A percentile compares a stretch with the other conserved stretches of the same genome.
Evolutionary conservation across 2,329 filamentous ascomycete species (phyloP).

Genomic region (Cryphonectria carpinicola): DNA sequence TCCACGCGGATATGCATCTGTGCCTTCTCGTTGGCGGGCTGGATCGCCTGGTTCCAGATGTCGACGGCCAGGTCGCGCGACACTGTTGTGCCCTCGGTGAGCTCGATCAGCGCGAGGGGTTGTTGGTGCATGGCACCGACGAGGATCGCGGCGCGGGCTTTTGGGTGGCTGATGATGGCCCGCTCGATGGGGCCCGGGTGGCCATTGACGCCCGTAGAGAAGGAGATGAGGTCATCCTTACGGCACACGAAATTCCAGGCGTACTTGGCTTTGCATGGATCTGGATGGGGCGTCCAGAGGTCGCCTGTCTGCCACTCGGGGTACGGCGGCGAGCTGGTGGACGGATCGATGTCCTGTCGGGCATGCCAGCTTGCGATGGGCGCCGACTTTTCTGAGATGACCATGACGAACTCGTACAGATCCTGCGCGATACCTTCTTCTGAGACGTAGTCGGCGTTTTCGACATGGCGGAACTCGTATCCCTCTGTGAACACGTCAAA

Average conservation of each 20-base stretch:
- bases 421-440: constrained; percentile 24
- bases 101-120: constrained; percentile 31
- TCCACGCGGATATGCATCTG: constrained; percentile 30
- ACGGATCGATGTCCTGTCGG: constrained; percentile 23
- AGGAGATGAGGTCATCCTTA: constrained; percentile 35
- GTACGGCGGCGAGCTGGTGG: constrained; percentile 22
- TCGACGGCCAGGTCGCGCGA: constrained; percentile 18
- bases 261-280: constrained; percentile 30
- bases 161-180: constrained; percentile 20
- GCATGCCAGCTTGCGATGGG: constrained; percentile 30
- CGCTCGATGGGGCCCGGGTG: constrained; percentile 30
- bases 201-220: constrained; percentile 32
- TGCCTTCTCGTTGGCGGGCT: constrained; percentile 30
- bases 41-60: constrained; percentile 29
- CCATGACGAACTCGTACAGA: constrained; percentile 32
- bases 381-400: constrained; percentile 22
- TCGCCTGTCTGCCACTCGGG: constrained; percentile 31
- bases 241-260: constrained; percentile 33
- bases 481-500: constrained; percentile 31
- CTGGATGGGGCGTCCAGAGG: constrained; percentile 33
- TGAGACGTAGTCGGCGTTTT: constrained; percentile 24
- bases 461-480: constrained; percentile 29
- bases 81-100: constrained; percentile 18
- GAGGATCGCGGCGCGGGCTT: constrained; percentile 29
- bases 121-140: constrained; percentile 30